Conservation (phyloP, 2,329 filamentous ascomycete species). For the Neonectria sp. region DNA sequence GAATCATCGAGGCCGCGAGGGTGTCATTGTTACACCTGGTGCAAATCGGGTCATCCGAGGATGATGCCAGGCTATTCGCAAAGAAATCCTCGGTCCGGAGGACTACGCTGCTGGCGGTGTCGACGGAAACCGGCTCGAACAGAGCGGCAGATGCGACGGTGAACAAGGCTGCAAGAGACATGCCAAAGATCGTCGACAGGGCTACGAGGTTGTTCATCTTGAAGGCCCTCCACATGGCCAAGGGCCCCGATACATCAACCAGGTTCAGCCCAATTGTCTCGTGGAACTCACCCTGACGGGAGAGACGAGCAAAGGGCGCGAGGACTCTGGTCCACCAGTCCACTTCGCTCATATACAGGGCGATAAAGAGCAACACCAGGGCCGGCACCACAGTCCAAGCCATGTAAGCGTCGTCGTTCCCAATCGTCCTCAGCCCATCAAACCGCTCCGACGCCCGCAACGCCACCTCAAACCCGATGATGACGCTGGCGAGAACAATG, state of each 20-base stretch:
- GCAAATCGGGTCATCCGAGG: constrained; percentile 41
- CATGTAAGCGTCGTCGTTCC: constrained; percentile 49
- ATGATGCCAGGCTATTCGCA: constrained; percentile 45
- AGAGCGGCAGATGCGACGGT: constrained; percentile 51
- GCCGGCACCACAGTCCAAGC: constrained; percentile 55
- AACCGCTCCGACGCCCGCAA: constrained; percentile 49
- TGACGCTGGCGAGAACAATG: constrained; percentile 47
- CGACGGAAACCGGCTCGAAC: constrained; percentile 50
- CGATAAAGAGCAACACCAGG: constrained; percentile 47
- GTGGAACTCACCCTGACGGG: constrained; percentile 45
- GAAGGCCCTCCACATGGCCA: constrained; percentile 47
- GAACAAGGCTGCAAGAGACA: constrained; percentile 49
- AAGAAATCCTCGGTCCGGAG: constrained; percentile 51
- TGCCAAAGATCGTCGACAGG: constrained; percentile 45
- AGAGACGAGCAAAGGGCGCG: constrained; percentile 52
- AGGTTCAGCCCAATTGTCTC: constrained; percentile 52
- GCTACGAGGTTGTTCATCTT: constrained; percentile 48
- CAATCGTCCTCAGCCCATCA: constrained; percentile 51
- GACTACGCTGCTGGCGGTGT: constrained; percentile 39
- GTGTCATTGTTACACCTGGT: constrained; percentile 49
- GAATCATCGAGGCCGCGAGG: constrained; percentile 52
- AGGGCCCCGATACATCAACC: constrained; percentile 49
- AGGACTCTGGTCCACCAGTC: constrained; percentile 53
- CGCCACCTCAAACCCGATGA: constrained; percentile 54
- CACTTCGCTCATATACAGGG: constrained; percentile 49